Base-by-base conservation (phyloP, 805 yeast species). In the Candida hungchunana region DNA sequence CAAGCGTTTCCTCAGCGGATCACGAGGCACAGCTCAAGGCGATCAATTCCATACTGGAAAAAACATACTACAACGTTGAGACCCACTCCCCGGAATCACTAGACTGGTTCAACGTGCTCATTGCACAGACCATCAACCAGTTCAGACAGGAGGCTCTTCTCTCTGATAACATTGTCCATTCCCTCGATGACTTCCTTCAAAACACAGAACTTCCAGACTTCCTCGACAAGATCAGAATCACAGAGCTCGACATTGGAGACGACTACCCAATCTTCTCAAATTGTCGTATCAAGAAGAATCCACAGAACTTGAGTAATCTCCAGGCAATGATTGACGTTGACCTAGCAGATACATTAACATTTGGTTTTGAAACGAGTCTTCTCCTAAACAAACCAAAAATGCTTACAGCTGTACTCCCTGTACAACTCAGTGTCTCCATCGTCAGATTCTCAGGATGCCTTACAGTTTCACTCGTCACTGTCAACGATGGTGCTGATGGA, bases 251-350 rank as follows among this genome's bases (percentile, higher is more conserved):
- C 50, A 80, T 93, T 39, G 98, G 98, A 22, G 85, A 87, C 55
- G 97, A 89, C 59, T 93, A 81, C 56, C 98, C 98, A 4, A 85
- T 93, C 34, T 85, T 93, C 56, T 84, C 95, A 38, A 93, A 93
- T 54, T 93, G 98, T 60, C 71, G 95, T 32, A 84, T 93, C 25
- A 70, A 69, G 43, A 78, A 77, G 42, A 71, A 74, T 37, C 71
- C 72, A 16, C 65, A 65, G 2, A 67, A 73, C 15, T 53, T 60
- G 16, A 67, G 67, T 24, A 72, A 60, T 29, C 57, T 74, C 66
- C 95, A 88, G 55, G 96, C 95, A 1, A 85, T 83, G 48, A 88
- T 89, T 21, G 96, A 89, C 58, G 94, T 89, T 22, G 95, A 87
- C 56, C 67, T 89, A 31, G 77, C 89, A 11, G 97, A 89, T 53